These are phyloP conservation scores for Boletellus sp. DNA, from an alignment of 1,284 basidiomycete genomes.

Conservation along the genomic window DNA sequence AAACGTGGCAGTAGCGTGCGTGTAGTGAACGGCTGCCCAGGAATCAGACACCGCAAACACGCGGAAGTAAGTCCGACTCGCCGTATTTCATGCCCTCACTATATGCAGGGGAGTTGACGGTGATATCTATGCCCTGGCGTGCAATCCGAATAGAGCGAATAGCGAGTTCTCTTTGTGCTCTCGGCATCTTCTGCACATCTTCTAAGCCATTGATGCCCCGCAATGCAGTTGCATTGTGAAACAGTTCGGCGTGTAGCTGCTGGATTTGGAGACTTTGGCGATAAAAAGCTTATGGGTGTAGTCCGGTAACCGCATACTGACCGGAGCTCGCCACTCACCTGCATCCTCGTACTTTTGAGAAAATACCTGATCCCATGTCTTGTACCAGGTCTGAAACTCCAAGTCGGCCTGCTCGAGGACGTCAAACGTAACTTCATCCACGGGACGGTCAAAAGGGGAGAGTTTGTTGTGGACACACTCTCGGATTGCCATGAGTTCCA, in stretches of 20 bases:
- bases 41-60: constrained; percentile 7
- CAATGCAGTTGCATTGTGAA: constrained; percentile 76
- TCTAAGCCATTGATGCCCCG: constrained; percentile 74
- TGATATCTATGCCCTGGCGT: constrained; percentile 65
- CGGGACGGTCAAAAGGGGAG: constrained; percentile 62
- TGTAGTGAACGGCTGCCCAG: constrained; percentile 76
- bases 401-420: constrained; percentile 60
- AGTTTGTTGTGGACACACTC: constrained; percentile 71
- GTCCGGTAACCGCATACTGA: background rate
- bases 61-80: constrained; percentile 30
- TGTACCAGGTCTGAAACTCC: constrained; percentile 71
- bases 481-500: constrained; percentile 80
- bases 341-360: constrained; percentile 80
- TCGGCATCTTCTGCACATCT: constrained; percentile 71
- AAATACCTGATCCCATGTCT: constrained; percentile 73
- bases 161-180: constrained; percentile 66
- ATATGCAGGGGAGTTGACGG: constrained; percentile 74
- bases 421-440: constrained; percentile 64
- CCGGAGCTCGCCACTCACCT: constrained; percentile 40
- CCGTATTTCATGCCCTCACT: constrained; percentile 88
- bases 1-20: constrained; percentile 90
- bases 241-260: constrained; percentile 74
- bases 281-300: constrained; percentile 58
- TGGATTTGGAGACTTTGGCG: constrained; percentile 80
- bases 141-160: constrained; percentile 70